phyloP scores from a whole-genome alignment of 352 stramenopile species.

The Phytophthora meadii region DNA sequence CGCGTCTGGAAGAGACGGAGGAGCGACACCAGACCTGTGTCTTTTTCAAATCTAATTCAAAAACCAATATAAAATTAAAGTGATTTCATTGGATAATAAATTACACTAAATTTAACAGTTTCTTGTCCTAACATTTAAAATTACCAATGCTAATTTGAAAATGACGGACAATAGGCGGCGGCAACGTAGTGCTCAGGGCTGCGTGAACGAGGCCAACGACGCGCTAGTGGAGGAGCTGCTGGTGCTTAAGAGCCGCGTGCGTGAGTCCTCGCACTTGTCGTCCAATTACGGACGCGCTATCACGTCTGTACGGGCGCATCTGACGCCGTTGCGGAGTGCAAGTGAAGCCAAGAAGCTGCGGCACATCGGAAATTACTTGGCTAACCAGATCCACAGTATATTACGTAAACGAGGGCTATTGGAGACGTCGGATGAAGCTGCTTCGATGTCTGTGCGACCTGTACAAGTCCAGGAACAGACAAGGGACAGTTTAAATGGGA shows the following conservation, averaged over 20 bases:
- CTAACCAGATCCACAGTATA: constrained; percentile 85
- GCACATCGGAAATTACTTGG: constrained; percentile 88
- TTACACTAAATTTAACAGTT: no score
- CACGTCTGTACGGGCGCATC: constrained; percentile 65
- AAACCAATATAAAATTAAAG: not conserved
- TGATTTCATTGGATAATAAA: no score
- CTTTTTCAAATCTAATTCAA: constrained; percentile 15
- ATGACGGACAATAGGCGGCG: not conserved
- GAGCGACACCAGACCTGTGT: not conserved
- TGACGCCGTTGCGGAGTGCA: constrained; percentile 48
- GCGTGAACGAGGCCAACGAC: constrained; percentile 68
- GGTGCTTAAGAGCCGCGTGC: constrained; percentile 55
- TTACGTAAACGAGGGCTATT: constrained; percentile 52
- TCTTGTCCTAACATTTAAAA: no score
- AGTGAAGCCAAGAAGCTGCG: constrained; percentile 69
- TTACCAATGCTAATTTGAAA: not conserved
- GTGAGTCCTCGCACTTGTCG: constrained; percentile 70
- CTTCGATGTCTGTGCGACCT: not conserved
- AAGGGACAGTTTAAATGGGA: not conserved
- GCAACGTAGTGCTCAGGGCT: constrained; percentile 49
- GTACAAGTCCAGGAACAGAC: constrained; percentile 16
- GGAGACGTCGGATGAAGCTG: constrained; percentile 3
- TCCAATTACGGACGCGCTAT: constrained; percentile 78
- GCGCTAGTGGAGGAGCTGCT: constrained; percentile 77
- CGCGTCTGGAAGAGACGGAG: not conserved